Evolutionary conservation across 345 rosid genomes (phyloP).

Genomic region (Alliaria petiolata): DNA sequence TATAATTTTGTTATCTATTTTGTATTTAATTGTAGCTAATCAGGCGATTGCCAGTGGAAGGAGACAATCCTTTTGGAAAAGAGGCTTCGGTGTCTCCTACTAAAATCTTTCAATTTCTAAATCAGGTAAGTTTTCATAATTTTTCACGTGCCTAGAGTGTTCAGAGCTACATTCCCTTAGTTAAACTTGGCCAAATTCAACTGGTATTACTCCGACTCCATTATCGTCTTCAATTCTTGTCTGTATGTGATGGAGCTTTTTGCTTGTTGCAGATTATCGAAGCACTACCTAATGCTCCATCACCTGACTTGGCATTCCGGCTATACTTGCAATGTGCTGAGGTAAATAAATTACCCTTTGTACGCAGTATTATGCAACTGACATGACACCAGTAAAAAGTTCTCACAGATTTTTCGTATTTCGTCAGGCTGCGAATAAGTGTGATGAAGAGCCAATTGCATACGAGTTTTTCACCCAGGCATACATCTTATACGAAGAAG

Average conservation of each 20-base stretch:
- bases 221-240: conserved; percentile 1
- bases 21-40: conserved; percentile 48
- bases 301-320: conserved; percentile 84
- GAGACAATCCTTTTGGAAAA: conserved; percentile 90
- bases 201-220: background rate
- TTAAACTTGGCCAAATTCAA: background rate
- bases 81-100: conserved; percentile 73
- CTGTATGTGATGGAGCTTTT: conserved; percentile 1
- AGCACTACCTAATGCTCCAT: conserved; percentile 67
- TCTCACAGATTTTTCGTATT: conserved; percentile 19
- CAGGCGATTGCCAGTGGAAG: conserved; percentile 76
- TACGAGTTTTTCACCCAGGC: conserved; percentile 99
- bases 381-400: background rate
- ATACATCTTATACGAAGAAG: conserved; percentile 96
- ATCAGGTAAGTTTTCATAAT: conserved; percentile 50
- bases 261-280: conserved; percentile 66
- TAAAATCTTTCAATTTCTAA: conserved; percentile 87
- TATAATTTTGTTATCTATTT: background rate
- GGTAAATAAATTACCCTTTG: conserved; percentile 43
- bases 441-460: conserved; percentile 89
- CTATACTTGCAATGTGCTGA: conserved; percentile 97
- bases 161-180: background rate
- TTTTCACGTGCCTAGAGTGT: background rate
- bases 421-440: conserved; percentile 94
- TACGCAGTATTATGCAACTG: background rate